phyloP scores from a whole-genome alignment of 352 stramenopile species.

The Aphanomyces cochlioides region DNA sequence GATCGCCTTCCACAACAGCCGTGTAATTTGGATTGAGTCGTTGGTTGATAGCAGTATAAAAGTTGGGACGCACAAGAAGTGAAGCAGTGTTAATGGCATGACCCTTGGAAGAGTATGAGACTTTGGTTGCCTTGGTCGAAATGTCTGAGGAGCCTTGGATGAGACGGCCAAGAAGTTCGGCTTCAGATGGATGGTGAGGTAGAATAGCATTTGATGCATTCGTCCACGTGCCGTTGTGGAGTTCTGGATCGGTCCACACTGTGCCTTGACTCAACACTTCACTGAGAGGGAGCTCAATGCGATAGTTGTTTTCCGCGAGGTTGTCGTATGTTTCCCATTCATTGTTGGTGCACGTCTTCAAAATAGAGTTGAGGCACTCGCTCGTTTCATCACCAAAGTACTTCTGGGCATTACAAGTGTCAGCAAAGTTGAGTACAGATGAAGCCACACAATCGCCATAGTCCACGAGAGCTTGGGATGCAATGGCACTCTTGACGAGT shows the following conservation, averaged over 20 bases:
- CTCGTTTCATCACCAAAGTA: not conserved
- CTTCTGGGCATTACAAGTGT: constrained; percentile 1
- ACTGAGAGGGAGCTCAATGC: not conserved
- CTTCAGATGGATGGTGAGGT: not conserved
- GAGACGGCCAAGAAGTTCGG: constrained; percentile 5
- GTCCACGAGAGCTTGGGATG: constrained; percentile 9
- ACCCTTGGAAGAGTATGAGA: not conserved
- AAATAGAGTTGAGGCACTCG: constrained; percentile 15
- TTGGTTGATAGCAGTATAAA: constrained; percentile 21
- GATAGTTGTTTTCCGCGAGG: not conserved
- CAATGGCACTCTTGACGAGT: constrained; percentile 13
- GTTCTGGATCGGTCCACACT: not conserved
- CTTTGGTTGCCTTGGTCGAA: not conserved
- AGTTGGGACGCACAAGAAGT: constrained; percentile 6
- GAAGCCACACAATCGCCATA: constrained; percentile 19
- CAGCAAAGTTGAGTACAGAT: constrained; percentile 14
- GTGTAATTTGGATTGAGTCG: not conserved
- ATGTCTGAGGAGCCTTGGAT: not conserved
- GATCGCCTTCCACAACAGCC: not conserved
- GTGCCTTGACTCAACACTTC: constrained; percentile 1
- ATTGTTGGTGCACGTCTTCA: constrained; percentile 10
- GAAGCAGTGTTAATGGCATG: not conserved
- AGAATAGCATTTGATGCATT: not conserved
- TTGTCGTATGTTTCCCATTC: constrained; percentile 5
- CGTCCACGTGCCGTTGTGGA: not conserved